Base-by-base conservation (phyloP, 257 asterid genomes). In the Prunella vulgaris region DNA sequence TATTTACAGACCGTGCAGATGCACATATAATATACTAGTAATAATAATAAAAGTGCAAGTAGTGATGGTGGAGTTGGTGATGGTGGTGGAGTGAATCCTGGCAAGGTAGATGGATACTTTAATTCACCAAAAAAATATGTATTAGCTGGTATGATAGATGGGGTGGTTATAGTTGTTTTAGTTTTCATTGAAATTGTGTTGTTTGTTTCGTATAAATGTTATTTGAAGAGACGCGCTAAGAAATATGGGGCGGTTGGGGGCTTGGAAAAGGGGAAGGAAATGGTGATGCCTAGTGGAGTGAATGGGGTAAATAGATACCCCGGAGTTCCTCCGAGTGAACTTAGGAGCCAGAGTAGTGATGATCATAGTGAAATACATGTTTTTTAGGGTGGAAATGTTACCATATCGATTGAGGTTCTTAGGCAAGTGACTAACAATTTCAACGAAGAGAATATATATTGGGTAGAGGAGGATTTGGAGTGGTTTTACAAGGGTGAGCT, bases 391-490 rank as follows among this genome's bases (percentile, higher is more conserved):
- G 96, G 96, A 44, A 93, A 88, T 21, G 84, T 87, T 6, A 74
- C 80, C 9, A 87, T 93, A 76, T 83, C 99, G 5, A 87, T 93
- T 5, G 83, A 91, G 67, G 78, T 93, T 32, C 96, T 90, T 30
- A 84, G 96, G 71, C 90, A 90, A 71, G 99, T 93, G 71, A 93
- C 99, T 0, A 38, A 84, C 79, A 88, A 90, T 74, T 93, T 93
- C 81, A 85, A 79, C 0, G 95, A 82, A 44, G 78, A 78, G 10
- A 88, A 90, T 77, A 68, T n/a, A n/a, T 90, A 28, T 63, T 93
- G 74, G 98, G 97, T 10, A 80, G 94, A 76, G 97, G 98, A 56
- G 98, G 97, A 27, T 93, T 93, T 56, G 97, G 97, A 10, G 87
- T 87, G 2, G 97, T 90, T 54, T n/a, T 93, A 93, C 77, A 88